Conservation (phyloP, 139 green algal genomes). For the Chlamydomonas sp. region DNA sequence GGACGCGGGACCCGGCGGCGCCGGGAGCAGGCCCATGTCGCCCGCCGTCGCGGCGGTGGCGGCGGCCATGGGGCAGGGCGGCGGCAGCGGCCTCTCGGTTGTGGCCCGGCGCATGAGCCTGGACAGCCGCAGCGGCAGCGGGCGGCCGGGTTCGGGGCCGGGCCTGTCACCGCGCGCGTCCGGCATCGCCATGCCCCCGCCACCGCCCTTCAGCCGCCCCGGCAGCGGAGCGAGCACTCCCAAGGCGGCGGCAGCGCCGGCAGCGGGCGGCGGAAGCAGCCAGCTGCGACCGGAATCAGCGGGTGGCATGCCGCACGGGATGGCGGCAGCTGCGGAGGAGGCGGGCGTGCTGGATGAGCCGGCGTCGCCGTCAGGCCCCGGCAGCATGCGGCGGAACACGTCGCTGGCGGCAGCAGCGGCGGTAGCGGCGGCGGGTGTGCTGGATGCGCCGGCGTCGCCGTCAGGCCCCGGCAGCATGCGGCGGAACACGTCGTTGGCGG, state of each 20-base stretch:
- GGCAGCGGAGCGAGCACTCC: neutral
- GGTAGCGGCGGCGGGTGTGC: too few species aligned
- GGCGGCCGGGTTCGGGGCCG: neutral
- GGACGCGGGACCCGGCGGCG: neutral
- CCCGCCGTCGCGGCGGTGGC: neutral
- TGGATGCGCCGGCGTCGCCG: too few species aligned
- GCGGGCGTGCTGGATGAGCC: too few species aligned
- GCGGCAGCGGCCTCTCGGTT: neutral
- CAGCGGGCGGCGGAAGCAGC: too few species aligned
- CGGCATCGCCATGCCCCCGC: conserved; percentile 6
- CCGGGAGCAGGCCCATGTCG: neutral
- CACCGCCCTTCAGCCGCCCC: neutral
- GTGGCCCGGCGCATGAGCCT: neutral
- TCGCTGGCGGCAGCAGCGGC: too few species aligned
- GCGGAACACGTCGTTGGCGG: too few species aligned
- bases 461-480: too few species aligned
- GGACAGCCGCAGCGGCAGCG: neutral
- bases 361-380: too few species aligned
- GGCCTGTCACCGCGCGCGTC: neutral
- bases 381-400: too few species aligned
- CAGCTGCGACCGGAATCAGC: too few species aligned
- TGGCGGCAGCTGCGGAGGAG: too few species aligned
- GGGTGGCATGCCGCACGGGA: too few species aligned
- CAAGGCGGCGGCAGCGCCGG: neutral
- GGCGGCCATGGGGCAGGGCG: neutral